phyloP scores from a whole-genome alignment of 2,329 filamentous ascomycete species.

The Trichoderma sp. region DNA sequence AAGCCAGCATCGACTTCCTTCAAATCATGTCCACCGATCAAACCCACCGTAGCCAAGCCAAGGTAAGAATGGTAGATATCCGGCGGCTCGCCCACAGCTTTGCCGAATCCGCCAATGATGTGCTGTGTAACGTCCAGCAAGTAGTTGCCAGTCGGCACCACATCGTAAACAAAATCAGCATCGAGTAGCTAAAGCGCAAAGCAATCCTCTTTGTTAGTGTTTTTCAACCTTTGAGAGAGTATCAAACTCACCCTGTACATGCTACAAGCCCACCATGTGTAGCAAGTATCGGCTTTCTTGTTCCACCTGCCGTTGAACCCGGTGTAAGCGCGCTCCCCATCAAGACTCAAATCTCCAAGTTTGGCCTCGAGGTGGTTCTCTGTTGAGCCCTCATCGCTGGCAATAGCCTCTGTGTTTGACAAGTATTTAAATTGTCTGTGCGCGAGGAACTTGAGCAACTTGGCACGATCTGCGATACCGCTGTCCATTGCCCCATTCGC shows the following conservation, averaged over 20 bases:
- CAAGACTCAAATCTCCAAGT: slow-evolving; percentile 43
- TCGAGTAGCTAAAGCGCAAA: slow-evolving; percentile 56
- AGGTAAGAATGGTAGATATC: slow-evolving; percentile 90
- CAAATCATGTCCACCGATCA: slow-evolving; percentile 71
- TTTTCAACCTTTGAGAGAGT: slow-evolving; percentile 40
- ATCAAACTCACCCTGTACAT: slow-evolving; percentile 52
- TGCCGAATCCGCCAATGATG: slow-evolving; percentile 80
- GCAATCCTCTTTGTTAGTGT: background rate
- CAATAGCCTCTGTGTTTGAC: slow-evolving; percentile 48
- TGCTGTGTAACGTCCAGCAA: slow-evolving; percentile 87
- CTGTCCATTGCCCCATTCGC: slow-evolving; percentile 40
- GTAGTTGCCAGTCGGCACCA: slow-evolving; percentile 69
- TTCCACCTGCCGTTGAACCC: slow-evolving; percentile 91
- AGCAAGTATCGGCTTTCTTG: slow-evolving; percentile 93
- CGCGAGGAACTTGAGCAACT: slow-evolving; percentile 60
- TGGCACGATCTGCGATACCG: slow-evolving; percentile 41
- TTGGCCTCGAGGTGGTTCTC: slow-evolving; percentile 44
- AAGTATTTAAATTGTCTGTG: slow-evolving; percentile 66
- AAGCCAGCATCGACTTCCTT: slow-evolving; percentile 74
- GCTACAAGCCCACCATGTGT: slow-evolving; percentile 87
- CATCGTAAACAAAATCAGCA: slow-evolving; percentile 60
- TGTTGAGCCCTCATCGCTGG: slow-evolving; percentile 40
- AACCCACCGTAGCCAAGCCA: slow-evolving; percentile 77
- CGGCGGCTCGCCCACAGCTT: slow-evolving; percentile 67
- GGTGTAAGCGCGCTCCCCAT: slow-evolving; percentile 52